phyloP scores from a whole-genome alignment of 768 basidiomycete genomes.

The Russula griseocarnosa region DNA sequence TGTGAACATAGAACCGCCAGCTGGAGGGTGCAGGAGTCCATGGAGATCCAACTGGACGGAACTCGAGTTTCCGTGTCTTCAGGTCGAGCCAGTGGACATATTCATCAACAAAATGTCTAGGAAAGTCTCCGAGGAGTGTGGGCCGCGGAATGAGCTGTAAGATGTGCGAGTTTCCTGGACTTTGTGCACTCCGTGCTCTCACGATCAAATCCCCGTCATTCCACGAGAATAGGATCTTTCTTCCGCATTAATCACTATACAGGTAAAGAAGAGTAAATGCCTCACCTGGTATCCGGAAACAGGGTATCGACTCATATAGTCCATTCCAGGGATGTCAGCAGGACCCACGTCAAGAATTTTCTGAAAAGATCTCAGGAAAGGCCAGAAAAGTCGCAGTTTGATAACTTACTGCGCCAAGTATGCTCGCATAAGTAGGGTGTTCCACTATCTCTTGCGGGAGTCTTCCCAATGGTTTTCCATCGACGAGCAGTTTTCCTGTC shows the following conservation, averaged over 20 bases:
- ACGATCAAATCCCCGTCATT: not conserved
- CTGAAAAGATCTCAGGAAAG: not conserved
- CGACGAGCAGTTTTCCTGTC: slow-evolving; percentile 40
- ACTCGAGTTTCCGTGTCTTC: slow-evolving; percentile 31
- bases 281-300: slow-evolving; percentile 15
- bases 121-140: slow-evolving; percentile 34
- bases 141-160: slow-evolving; percentile 37
- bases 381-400: too few species aligned
- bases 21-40: slow-evolving; percentile 34
- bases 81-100: slow-evolving; percentile 39
- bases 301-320: slow-evolving; percentile 11
- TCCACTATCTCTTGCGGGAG: slow-evolving; percentile 37
- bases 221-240: slow-evolving; percentile 9
- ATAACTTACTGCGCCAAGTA: slow-evolving; percentile 36
- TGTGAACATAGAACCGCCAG: slow-evolving; percentile 30
- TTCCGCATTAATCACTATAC: not conserved
- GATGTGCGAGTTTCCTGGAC: not conserved
- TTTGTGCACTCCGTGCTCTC: not conserved
- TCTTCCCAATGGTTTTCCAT: slow-evolving; percentile 40
- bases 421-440: slow-evolving; percentile 36
- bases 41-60: slow-evolving; percentile 33
- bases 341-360: slow-evolving; percentile 13
- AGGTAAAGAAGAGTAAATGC: not conserved
- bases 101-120: slow-evolving; percentile 32
- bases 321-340: slow-evolving; percentile 11